These are phyloP conservation scores for Epichloe festucae DNA, from an alignment of 2,329 filamentous ascomycete species.

Conservation along the genomic window DNA sequence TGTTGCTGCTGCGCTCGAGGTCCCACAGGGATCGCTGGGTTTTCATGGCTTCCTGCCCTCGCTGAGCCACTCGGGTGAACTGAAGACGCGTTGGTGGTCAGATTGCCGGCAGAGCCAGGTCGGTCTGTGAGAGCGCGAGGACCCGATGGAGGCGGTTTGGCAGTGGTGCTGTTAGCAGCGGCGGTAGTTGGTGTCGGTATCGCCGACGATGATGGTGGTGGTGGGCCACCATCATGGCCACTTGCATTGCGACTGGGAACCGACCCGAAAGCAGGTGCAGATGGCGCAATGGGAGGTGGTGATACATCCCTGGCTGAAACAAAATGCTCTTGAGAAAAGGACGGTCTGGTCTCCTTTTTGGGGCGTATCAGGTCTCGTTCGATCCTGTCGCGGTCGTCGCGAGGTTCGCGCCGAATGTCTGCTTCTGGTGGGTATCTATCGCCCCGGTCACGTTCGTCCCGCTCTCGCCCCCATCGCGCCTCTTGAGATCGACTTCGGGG, in stretches of 20 bases:
- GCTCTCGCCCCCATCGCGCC: constrained; percentile 43
- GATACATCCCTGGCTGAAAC: constrained; percentile 38
- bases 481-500: constrained; percentile 54
- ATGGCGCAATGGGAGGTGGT: constrained; percentile 43
- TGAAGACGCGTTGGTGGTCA: constrained; percentile 9
- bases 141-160: constrained; percentile 38
- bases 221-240: constrained; percentile 14
- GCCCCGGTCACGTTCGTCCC: constrained; percentile 39
- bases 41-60: constrained; percentile 27
- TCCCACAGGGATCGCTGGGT: constrained; percentile 37
- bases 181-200: not conserved
- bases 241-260: constrained; percentile 33
- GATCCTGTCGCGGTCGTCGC: constrained; percentile 33
- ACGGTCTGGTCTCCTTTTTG: constrained; percentile 36
- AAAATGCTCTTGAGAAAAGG: constrained; percentile 34
- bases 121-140: constrained; percentile 40
- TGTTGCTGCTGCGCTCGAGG: constrained; percentile 34
- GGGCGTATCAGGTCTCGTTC: constrained; percentile 34
- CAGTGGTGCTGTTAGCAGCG: not conserved
- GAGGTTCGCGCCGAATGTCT: constrained; percentile 29
- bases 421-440: constrained; percentile 28
- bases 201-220: constrained; percentile 7
- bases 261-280: constrained; percentile 44
- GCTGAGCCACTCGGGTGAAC: constrained; percentile 28
- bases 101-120: constrained; percentile 28